Base-by-base conservation (phyloP, 345 rosid species). In the Pelargonium nanum region DNA sequence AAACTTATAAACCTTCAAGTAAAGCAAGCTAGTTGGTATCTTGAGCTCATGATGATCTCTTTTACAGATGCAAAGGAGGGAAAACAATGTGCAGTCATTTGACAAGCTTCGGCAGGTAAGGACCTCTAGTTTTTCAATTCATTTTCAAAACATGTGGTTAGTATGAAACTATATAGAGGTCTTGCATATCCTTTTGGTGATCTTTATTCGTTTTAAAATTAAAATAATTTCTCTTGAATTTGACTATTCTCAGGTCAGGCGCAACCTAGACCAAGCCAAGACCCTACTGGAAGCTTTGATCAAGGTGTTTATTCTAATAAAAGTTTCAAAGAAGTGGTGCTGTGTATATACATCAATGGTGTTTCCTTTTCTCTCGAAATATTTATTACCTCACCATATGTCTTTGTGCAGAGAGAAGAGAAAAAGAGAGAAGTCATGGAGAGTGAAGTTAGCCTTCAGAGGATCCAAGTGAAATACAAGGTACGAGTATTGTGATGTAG, bases 101-200 rank as follows among this genome's bases (percentile, higher is more conserved):
- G 97, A 93, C 77, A 93, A 93, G 86, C 91, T 93, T 75, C 96
- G 99, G 50, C 99, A 93, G 86, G 99, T 89, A 25, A 72, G 78
- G 9, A 17, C 48, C 48, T 40, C 15, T 40, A 6, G n/a, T 40
- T 40, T 2, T 40, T 40, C 48, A 40, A 12, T 9, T 10, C 15
- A 2, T 3, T 19, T 52, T 48, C 19, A 48, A 17, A 48, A 48
- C 40, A 30, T 30, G 40, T 30, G 40, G 40, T 5, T 30, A 30
- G 10, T 6, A 30, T 30, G 40, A 30, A 12, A 30, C 40, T 6
- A 30, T 30, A 30, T 30, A 30, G 48, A 40, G 15, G 48, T 6
- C n/a, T 40, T 40, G 48, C 15, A 40, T 40, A 40, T 40, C 48
- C 22, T 1, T 13, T 9, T 30, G 16, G 8, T 40, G 22, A 26